Evolutionary conservation across 208 protist genomes (phyloP).

Genomic region (Kentomonas sorsogonicus): DNA sequence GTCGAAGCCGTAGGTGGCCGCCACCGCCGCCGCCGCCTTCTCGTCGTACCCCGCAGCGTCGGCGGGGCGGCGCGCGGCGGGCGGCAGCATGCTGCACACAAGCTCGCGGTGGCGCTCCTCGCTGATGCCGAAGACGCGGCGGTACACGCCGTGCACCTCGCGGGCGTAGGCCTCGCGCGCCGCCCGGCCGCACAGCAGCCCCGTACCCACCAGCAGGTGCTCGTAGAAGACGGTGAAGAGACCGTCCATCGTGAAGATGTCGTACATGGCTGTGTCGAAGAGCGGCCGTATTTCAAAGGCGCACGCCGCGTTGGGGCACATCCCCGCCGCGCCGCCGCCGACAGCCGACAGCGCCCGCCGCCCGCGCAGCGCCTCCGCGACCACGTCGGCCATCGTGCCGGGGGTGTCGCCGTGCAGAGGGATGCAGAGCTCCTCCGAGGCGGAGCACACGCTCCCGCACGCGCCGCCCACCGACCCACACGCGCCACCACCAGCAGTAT

Average conservation of each 20-base stretch:
- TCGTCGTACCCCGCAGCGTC: slow-evolving; percentile 1
- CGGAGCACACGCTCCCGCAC: no score
- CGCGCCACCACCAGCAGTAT: no score
- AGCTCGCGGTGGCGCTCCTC: slow-evolving; percentile 38
- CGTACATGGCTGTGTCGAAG: slow-evolving; percentile 33
- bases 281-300: slow-evolving; percentile 21
- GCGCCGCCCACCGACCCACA: no score
- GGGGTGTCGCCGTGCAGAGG: slow-evolving; percentile 27
- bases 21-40: slow-evolving; percentile 13
- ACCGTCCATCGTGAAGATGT: slow-evolving; percentile 23
- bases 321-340: slow-evolving; percentile 1
- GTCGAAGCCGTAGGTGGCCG: slow-evolving; percentile 16
- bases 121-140: slow-evolving; percentile 30
- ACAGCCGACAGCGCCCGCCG: neutral
- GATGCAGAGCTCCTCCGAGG: slow-evolving; percentile 22
- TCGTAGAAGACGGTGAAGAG: slow-evolving; percentile 44
- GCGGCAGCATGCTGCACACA: slow-evolving; percentile 36
- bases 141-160: slow-evolving; percentile 40
- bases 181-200: slow-evolving; percentile 20
- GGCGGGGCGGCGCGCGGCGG: slow-evolving; percentile 7
- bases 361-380: slow-evolving; percentile 5
- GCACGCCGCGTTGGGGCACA: no score
- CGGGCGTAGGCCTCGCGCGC: slow-evolving; percentile 10
- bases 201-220: slow-evolving; percentile 40
- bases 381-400: slow-evolving; percentile 19